Percentiles rank a stretch among this genome's conserved stretches.
phyloP scores from a whole-genome alignment of 1,284 basidiomycete species.

The Mycosarcoma maydis region DNA sequence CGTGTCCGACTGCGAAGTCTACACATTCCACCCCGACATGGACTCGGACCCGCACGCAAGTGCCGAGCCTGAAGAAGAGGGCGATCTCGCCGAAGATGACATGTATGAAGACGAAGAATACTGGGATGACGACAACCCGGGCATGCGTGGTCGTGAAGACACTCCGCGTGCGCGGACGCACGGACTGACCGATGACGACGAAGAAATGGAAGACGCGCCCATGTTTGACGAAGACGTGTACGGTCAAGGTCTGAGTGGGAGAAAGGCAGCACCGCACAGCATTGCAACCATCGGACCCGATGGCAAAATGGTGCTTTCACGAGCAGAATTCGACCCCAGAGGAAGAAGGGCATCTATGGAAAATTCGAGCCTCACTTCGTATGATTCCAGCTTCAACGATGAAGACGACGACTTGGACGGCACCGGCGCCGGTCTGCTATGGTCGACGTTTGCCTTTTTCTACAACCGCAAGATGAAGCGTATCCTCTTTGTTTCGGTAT shows the following conservation, averaged over 20 bases:
- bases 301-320: constrained; percentile 39
- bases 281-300: constrained; percentile 38
- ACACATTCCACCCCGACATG: constrained; percentile 90
- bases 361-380: constrained; percentile 26
- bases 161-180: constrained; percentile 33
- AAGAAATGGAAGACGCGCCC: constrained; percentile 56
- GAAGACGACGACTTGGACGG: constrained; percentile 73
- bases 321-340: constrained; percentile 14
- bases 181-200: constrained; percentile 32
- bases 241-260: constrained; percentile 44
- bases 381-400: constrained; percentile 37
- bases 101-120: constrained; percentile 70
- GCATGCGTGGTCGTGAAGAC: constrained; percentile 43
- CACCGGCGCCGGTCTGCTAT: constrained; percentile 80
- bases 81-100: constrained; percentile 50
- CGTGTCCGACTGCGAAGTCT: constrained; percentile 91
- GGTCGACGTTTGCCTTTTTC: constrained; percentile 98
- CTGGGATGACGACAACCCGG: constrained; percentile 44
- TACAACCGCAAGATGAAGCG: constrained; percentile 89
- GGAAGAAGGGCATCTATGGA: constrained; percentile 25
- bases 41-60: constrained; percentile 91
- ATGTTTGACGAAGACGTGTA: constrained; percentile 66
- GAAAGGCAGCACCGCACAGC: constrained; percentile 20
- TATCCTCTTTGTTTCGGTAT: constrained; percentile 89
- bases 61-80: constrained; percentile 71